Base-by-base conservation (phyloP, 176 grass and related monocot genomes). In the Carex kokanica region DNA sequence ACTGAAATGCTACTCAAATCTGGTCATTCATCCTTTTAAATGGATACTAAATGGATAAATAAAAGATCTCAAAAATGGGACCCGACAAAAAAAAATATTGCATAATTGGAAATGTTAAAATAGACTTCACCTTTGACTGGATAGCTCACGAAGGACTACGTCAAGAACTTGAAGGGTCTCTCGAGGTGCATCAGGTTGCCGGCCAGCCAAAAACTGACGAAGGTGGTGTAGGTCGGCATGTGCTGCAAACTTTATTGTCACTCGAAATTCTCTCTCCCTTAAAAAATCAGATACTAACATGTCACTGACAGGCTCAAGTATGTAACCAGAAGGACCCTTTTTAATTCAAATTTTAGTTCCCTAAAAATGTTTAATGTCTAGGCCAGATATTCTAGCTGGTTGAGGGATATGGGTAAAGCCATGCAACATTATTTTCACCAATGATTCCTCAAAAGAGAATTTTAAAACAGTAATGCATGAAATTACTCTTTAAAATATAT, bases 161-260 rank as follows among this genome's bases (percentile, higher is more conserved):
- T 99, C 97, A 83, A 99, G 93, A 58, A 96, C 97, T 84, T 99
- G 97, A 57, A 99, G 88, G 1, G 97, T 90, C 67, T 99, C 97
- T 83, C 91, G 89, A 34, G 93, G 93, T 70, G 97, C 91, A 86
- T 91, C 93, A 53, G 86, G 81, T 86, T 99, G 97, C 55, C 78
- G 86, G 15, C 97, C 97, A 66, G 91, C 91, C 55, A 99, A 90
- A 83, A 99, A 99, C 71, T 96, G 80, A 18, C 85, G 89, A 60
- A 99, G 90, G 81, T 96, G 97, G 81, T 99, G 93, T 81, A 99
- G 89, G 81, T 99, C 87, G 3, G 97, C 97, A 70, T 65, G 97
- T 73, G 97, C 97, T 8, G 87, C 97, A 88, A 99, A 99, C 86
- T 93, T 99, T 91, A 99, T 94, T 31, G 78, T 86, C 16, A 99